phyloP scores from a whole-genome alignment of 78 protist species.

The Dictyostelium purpureum region DNA sequence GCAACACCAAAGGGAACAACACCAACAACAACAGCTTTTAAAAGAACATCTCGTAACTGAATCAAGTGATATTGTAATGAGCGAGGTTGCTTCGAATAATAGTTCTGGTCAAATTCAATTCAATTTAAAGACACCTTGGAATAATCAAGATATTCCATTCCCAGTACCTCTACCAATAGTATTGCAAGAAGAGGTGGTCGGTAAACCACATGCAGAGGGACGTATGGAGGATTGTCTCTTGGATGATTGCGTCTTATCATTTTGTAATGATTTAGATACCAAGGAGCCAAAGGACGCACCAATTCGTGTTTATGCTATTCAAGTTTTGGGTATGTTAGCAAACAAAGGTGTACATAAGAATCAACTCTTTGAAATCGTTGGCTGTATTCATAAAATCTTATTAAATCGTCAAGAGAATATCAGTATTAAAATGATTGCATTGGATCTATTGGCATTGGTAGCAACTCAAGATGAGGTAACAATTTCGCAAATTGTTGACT shows the following conservation, averaged over 20 bases:
- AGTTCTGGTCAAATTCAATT: background rate
- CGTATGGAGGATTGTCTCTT: conserved; percentile 55
- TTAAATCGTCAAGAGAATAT: background rate
- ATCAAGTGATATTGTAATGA: background rate
- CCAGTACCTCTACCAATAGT: conserved; percentile 23
- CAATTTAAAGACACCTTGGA: conserved; percentile 10
- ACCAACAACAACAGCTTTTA: conserved; percentile 26
- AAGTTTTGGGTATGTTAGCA: conserved; percentile 17
- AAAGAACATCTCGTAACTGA: conserved; percentile 15
- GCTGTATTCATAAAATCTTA: conserved; percentile 36
- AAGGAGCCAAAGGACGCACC: conserved; percentile 60
- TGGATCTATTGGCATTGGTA: conserved; percentile 50
- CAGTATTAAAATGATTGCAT: conserved; percentile 48
- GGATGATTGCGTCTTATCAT: conserved; percentile 58
- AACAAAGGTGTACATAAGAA: conserved; percentile 66
- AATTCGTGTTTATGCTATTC: conserved; percentile 50
- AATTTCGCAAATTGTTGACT: conserved; percentile 33
- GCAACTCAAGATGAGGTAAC: conserved; percentile 60
- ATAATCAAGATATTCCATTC: conserved; percentile 37
- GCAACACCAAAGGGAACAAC: conserved; percentile 6
- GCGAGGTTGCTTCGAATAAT: too few species aligned
- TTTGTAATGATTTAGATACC: conserved; percentile 67
- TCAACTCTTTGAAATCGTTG: conserved; percentile 36
- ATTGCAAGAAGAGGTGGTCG: conserved; percentile 8
- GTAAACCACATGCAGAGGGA: conserved; percentile 72